Evolutionary conservation across 208 protist species (phyloP).

Genomic region (Acanthamoeba sp.): DNA sequence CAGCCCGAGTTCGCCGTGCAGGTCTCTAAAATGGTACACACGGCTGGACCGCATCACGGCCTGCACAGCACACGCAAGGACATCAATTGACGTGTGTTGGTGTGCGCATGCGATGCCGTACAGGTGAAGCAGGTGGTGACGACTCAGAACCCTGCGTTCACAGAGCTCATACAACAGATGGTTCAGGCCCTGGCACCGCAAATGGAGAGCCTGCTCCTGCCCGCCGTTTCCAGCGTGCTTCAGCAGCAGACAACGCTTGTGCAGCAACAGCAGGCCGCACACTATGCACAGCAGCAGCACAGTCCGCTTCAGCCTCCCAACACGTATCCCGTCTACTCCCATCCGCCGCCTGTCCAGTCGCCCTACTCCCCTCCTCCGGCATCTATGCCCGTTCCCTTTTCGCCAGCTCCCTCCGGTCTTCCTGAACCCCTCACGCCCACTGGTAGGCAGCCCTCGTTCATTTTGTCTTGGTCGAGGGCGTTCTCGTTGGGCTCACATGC

Average conservation of each 20-base stretch:
- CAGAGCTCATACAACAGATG: slow-evolving; percentile 55
- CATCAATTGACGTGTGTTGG: background rate
- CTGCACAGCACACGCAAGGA: background rate
- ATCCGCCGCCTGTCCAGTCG: background rate
- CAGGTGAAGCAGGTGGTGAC: slow-evolving; percentile 45
- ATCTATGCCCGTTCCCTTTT: background rate
- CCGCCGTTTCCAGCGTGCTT: slow-evolving; percentile 27
- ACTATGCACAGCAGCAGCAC: background rate
- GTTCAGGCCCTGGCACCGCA: slow-evolving; percentile 46
- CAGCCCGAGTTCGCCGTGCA: slow-evolving; percentile 61
- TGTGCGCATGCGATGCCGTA: background rate
- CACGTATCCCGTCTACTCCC: background rate
- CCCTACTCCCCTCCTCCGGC: background rate
- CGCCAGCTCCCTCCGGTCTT: background rate
- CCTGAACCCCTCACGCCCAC: slow-evolving; percentile 5
- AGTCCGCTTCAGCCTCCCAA: background rate
- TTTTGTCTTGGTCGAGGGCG: background rate
- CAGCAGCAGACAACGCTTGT: background rate
- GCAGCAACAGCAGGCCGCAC: background rate
- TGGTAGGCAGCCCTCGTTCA: background rate
- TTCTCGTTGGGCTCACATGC: too few relatives aligned
- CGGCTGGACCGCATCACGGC: background rate
- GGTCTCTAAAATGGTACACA: slow-evolving; percentile 41
- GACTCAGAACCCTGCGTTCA: slow-evolving; percentile 45
- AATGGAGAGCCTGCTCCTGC: slow-evolving; percentile 22